Percentiles rank a stretch among this genome's conserved stretches.
Conservation (phyloP, 306 rosid species). For the Quercus glauca region DNA sequence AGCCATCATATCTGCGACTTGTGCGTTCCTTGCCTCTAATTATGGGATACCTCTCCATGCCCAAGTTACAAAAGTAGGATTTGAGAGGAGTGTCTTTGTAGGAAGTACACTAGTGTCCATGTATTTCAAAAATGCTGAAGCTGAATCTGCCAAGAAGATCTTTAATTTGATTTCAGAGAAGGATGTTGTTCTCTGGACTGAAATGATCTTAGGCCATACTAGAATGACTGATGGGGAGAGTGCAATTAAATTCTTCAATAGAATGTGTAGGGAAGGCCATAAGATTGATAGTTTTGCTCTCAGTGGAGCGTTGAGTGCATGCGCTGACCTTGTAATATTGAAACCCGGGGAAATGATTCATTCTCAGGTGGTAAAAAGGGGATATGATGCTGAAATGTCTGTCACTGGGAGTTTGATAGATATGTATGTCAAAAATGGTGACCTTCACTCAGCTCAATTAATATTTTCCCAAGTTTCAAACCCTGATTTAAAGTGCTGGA, state of each 20-base stretch:
- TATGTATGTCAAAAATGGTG: constrained; percentile 84
- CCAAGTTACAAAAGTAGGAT: constrained; percentile 59
- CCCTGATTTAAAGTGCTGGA: constrained; percentile 86
- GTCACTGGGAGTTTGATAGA: constrained; percentile 81
- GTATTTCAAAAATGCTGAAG: constrained; percentile 64
- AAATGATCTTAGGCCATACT: constrained; percentile 67
- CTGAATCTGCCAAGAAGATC: constrained; percentile 48
- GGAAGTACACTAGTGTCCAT: constrained; percentile 72
- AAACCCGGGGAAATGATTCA: constrained; percentile 85
- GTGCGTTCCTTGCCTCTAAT: constrained; percentile 28
- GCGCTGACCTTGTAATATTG: constrained; percentile 71
- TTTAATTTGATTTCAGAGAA: constrained; percentile 49
- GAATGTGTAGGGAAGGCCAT: constrained; percentile 52
- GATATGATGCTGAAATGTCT: constrained; percentile 56
- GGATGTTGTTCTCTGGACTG: constrained; percentile 85
- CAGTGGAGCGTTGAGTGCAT: constrained; percentile 64
- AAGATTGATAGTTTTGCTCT: constrained; percentile 61
- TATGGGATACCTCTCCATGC: constrained; percentile 72
- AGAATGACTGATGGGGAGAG: constrained; percentile 48
- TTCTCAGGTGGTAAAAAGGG: constrained; percentile 58
- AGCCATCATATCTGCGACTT: constrained; percentile 51
- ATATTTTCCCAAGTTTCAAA: constrained; percentile 50
- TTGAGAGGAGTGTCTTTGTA: constrained; percentile 52
- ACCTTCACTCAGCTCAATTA: constrained; percentile 47
- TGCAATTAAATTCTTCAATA: constrained; percentile 50